Evolutionary conservation across 2,329 filamentous ascomycete species (phyloP).

Genomic region (Colletotrichum sp.): DNA sequence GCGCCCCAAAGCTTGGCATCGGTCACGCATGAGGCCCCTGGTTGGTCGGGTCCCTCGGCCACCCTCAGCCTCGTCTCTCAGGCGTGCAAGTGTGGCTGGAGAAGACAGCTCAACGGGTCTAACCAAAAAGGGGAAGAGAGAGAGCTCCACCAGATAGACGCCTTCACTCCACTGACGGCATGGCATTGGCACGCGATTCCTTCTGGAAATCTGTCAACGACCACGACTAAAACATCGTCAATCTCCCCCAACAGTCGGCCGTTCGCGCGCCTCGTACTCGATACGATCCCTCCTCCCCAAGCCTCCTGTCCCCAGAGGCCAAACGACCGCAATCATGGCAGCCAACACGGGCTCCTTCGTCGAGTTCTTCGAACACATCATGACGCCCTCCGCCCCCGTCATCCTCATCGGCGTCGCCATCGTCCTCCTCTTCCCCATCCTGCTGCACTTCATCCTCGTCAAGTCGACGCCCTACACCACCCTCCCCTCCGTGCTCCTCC

Average conservation of each 20-base stretch:
- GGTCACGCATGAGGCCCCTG: neutral
- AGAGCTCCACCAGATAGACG: neutral
- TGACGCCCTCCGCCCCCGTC: constrained; percentile 64
- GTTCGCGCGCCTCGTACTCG: neutral
- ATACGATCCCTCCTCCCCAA: neutral
- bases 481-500: constrained; percentile 78
- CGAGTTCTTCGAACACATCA: constrained; percentile 53
- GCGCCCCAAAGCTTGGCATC: constrained; percentile 19
- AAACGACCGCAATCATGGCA: neutral
- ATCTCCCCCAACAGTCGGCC: neutral
- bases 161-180: constrained; percentile 3
- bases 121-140: neutral
- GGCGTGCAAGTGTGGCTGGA: neutral
- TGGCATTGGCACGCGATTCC: neutral
- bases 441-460: constrained; percentile 80
- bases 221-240: constrained; percentile 6
- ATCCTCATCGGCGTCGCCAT: constrained; percentile 74
- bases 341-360: constrained; percentile 42
- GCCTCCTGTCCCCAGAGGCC: neutral
- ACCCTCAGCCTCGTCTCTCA: constrained; percentile 1
- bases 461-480: constrained; percentile 67
- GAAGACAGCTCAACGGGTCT: neutral
- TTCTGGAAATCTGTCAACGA: constrained; percentile 22
- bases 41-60: neutral
- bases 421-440: constrained; percentile 73